Conservation (phyloP, 2,329 filamentous ascomycete genomes). For the Parastagonospora nodorum region DNA sequence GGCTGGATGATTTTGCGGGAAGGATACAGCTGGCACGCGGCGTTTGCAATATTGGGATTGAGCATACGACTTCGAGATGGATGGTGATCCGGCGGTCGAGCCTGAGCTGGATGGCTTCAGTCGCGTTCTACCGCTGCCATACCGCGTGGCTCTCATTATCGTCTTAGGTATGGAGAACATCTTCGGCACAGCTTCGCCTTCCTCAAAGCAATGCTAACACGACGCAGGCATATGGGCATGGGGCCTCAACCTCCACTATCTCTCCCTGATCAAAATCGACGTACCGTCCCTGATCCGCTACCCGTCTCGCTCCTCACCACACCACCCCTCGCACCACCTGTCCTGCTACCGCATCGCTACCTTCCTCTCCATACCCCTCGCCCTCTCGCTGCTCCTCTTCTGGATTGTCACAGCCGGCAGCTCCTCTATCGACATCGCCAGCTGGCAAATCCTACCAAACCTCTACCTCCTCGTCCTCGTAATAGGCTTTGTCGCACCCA, state of each 20-base stretch:
- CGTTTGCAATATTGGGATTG: conserved; percentile 17
- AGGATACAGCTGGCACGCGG: conserved; percentile 26
- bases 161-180: conserved; percentile 69
- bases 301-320: conserved; percentile 71
- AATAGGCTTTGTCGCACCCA: conserved; percentile 72
- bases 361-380: conserved; percentile 73
- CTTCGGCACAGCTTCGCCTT: background rate
- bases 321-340: conserved; percentile 75
- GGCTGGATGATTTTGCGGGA: conserved; percentile 22
- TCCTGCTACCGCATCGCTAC: conserved; percentile 86
- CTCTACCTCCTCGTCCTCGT: conserved; percentile 76
- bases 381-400: conserved; percentile 76
- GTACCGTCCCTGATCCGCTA: conserved; percentile 87
- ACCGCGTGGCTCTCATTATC: conserved; percentile 83
- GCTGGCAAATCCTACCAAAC: conserved; percentile 86
- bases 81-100: conserved; percentile 74
- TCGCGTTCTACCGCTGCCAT: conserved; percentile 84
- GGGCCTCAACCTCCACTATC: conserved; percentile 88
- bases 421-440: conserved; percentile 69
- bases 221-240: conserved; percentile 86
- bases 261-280: conserved; percentile 80
- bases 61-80: conserved; percentile 57
- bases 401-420: conserved; percentile 76
- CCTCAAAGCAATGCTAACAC: background rate
- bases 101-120: conserved; percentile 79